Base-by-base conservation (phyloP, 257 asterid species). In the Solanum megistacrolobum region DNA sequence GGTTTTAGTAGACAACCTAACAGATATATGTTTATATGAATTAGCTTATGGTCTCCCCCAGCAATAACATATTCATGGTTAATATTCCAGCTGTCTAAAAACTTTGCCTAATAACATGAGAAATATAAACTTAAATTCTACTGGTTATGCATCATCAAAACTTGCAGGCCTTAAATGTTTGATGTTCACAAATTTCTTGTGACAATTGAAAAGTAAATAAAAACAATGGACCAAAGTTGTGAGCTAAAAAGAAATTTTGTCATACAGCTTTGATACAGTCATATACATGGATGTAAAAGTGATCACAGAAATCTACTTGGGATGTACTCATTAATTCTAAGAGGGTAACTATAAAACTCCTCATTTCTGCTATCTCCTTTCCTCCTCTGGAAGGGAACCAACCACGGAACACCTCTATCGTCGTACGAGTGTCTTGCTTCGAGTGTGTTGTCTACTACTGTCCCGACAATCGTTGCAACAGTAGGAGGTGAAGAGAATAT, bases 351-450 rank as follows among this genome's bases (percentile, higher is more conserved):
- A 92, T 97, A 97, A 65, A 96, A 97, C 90, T 97, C 99, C 27
- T 95, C 98, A 66, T 94, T 97, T 87, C 99, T 92, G 89, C 94
- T 86, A 83, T 97, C 99, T 60, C 99, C 99, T 60, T 94, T 93
- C 88, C 94, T 88, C 32, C 86, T 92, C 71, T 96, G 97, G 92
- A 97, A 97, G 0, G 97, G 98, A 21, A 89, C 85, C 52, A 95
- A 82, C 99, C 99, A 97, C 1, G 99, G 98, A 52, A 97, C 85
- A 25, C 99, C 99, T 78, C 99, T 91, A 34, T 97, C 99, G 1
- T 89, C 93, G n/a, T 35, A 87, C 1, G 93, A 12, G 18, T 90
- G 93, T 60, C 89, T 86, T 3, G 96, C 98, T 88, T 96, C 95
- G 3, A 97, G 96, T 8, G 99, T 97, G 91, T 94, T 95, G 94